Evolutionary conservation across 1,139 yeast genomes (phyloP), one percentile per base, ranked within the genome.

Genomic region (Taphrina pruni): DNA sequence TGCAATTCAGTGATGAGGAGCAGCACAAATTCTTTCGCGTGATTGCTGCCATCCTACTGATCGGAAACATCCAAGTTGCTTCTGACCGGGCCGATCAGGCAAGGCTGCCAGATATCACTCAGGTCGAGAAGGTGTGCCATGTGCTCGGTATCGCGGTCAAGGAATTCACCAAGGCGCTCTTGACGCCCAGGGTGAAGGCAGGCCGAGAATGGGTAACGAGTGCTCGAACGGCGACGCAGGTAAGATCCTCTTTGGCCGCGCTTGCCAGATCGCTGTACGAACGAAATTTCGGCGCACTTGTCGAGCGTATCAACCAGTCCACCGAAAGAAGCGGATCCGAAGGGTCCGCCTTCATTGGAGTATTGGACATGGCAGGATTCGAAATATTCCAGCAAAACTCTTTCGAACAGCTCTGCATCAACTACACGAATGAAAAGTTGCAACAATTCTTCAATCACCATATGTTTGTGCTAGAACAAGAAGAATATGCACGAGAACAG

Each of bases 391-490:
- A 90, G 70, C 84, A 85, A 71, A 95, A 95, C 77, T 90, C 97
- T 0, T 94, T 95, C 77, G 99, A 95, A 78, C 99, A 95, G 79
- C 83, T 95, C 57, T 94, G 99, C 79, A 95, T 95, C 77, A 95
- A 95, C 76, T 94, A 90, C 77, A 94, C 99, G 64, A 95, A 95
- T 78, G 99, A 95, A 79, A 92, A 90, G 76, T 82, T 95, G 60
- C 99, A 95, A 78, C 99, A 95, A 78, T 94, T 92, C 76, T 95
- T 95, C 84, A 95, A 95, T 77, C 99, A 95, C 78, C 98, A 94
- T 78, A 93, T 96, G 86, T 95, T 95, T 80, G 96, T 93, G 14
- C 83, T 95, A 55, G 99, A 95, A 78, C 99, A 95, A 79, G 93
- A 93, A 76, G 99, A 95, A 79, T 95, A 95, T 76, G 81, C 93